Percentiles rank a stretch among this genome's conserved stretches.
These are phyloP conservation scores for Kwoniella sp. DNA, from an alignment of 768 basidiomycete species.

Conservation along the genomic window DNA sequence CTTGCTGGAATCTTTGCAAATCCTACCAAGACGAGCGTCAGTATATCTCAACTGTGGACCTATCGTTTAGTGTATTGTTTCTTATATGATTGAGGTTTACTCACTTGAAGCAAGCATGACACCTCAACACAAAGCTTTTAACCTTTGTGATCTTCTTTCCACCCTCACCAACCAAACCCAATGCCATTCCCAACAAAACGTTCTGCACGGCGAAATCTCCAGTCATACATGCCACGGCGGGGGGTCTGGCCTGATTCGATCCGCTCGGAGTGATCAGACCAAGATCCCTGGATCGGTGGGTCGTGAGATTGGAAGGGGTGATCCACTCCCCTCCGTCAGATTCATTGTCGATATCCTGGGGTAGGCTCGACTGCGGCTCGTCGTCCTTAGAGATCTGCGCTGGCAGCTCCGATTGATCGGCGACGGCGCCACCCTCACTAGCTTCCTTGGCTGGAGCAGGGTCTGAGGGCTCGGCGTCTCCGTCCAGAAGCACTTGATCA, in stretches of 20 bases:
- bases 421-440: neutral
- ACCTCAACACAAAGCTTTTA: conserved; percentile 92
- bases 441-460: neutral
- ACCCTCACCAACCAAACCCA: conserved; percentile 84
- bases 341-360: conserved; percentile 41
- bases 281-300: conserved; percentile 85
- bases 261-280: conserved; percentile 69
- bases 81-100: conserved; percentile 54
- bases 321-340: conserved; percentile 94
- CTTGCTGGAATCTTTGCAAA: conserved; percentile 91
- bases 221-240: conserved; percentile 89
- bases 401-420: neutral
- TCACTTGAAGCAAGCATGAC: conserved; percentile 99
- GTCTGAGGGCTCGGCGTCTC: neutral
- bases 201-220: conserved; percentile 99
- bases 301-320: conserved; percentile 79
- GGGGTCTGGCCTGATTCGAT: conserved; percentile 25
- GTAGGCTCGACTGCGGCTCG: neutral
- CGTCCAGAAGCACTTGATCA: conserved; percentile 32
- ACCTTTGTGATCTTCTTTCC: conserved; percentile 88
- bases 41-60: neutral
- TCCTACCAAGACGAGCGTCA: conserved; percentile 60
- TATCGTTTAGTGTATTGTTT: neutral
- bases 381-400: neutral
- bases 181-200: conserved; percentile 88